Evolutionary conservation across 1,139 yeast genomes (phyloP).

Genomic region (Insectozyma bohioensis): DNA sequence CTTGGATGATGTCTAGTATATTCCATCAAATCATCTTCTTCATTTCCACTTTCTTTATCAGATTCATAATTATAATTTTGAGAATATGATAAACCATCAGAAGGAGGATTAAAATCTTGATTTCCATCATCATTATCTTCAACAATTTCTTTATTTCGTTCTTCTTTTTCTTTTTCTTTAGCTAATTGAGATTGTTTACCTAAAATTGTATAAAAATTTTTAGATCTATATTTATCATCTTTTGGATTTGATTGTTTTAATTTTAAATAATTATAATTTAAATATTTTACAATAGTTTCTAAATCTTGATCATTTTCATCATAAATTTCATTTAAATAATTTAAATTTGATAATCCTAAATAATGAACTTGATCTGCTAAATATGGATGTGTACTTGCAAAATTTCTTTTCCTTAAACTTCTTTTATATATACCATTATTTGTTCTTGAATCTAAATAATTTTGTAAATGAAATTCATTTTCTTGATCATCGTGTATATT

Average conservation of each 20-base stretch:
- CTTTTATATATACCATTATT: conserved; percentile 20
- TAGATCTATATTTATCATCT: conserved; percentile 41
- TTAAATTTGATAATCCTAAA: conserved; percentile 38
- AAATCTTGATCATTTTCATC: conserved; percentile 33
- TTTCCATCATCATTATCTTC: conserved; percentile 10
- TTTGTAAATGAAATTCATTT: conserved; percentile 14
- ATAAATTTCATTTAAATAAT: conserved; percentile 39
- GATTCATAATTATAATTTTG: not conserved
- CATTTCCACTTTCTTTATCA: conserved; percentile 4
- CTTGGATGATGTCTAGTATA: conserved; percentile 7
- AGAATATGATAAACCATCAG: not conserved
- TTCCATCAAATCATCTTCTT: not conserved
- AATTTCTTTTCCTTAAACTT: conserved; percentile 43
- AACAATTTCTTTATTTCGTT: conserved; percentile 11
- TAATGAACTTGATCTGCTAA: conserved; percentile 49
- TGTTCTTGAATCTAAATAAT: conserved; percentile 14
- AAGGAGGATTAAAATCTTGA: conserved; percentile 1
- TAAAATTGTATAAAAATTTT: conserved; percentile 38
- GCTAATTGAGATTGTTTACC: conserved; percentile 24
- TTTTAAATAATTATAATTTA: conserved; percentile 36
- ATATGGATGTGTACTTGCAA: conserved; percentile 49
- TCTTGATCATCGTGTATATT: conserved; percentile 11
- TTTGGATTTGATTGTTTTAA: conserved; percentile 34
- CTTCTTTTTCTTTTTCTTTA: conserved; percentile 11
- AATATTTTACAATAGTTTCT: conserved; percentile 32